Percentiles rank a stretch among this genome's conserved stretches.
These are phyloP conservation scores for Pseudozyma thailandica DNA, from an alignment of 1,284 basidiomycete genomes.

Conservation along the genomic window DNA sequence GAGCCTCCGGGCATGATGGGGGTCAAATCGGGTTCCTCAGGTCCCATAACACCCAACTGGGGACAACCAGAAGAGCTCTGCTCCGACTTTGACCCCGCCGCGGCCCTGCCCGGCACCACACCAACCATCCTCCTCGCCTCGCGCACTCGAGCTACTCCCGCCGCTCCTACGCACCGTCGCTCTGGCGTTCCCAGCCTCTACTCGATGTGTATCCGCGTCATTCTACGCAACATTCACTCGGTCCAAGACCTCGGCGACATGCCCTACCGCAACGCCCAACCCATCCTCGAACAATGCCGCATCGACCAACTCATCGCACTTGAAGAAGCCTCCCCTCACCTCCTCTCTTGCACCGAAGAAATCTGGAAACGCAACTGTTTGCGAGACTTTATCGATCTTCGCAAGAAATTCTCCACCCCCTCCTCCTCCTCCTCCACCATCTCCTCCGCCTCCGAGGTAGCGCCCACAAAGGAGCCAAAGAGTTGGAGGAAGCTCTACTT, in stretches of 20 bases:
- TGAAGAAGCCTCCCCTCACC: conserved; percentile 58
- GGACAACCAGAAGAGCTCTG: conserved; percentile 42
- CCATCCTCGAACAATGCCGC: conserved; percentile 58
- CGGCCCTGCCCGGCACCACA: conserved; percentile 20
- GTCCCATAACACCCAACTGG: conserved; percentile 22
- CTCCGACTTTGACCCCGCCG: conserved; percentile 26
- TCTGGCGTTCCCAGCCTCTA: conserved; percentile 12
- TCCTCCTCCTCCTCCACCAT: neutral
- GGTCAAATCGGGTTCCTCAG: conserved; percentile 12
- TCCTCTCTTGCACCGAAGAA: conserved; percentile 46
- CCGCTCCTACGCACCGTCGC: neutral
- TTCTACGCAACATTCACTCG: conserved; percentile 53
- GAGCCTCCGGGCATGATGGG: conserved; percentile 60
- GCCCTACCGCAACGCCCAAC: conserved; percentile 57
- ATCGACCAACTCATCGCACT: conserved; percentile 59
- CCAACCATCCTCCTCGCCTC: conserved; percentile 8
- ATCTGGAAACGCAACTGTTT: conserved; percentile 62
- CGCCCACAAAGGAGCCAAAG: conserved; percentile 19
- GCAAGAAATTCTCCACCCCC: conserved; percentile 38
- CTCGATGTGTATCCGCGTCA: conserved; percentile 49
- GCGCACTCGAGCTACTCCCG: neutral
- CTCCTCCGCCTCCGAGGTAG: neutral
- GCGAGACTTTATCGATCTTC: conserved; percentile 58
- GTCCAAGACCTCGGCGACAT: conserved; percentile 63
- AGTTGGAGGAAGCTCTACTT: conserved; percentile 56